Evolutionary conservation across 1,284 basidiomycete species (phyloP), one percentile per base, ranked within the genome.

Genomic region (Rhodotorula sp.): DNA sequence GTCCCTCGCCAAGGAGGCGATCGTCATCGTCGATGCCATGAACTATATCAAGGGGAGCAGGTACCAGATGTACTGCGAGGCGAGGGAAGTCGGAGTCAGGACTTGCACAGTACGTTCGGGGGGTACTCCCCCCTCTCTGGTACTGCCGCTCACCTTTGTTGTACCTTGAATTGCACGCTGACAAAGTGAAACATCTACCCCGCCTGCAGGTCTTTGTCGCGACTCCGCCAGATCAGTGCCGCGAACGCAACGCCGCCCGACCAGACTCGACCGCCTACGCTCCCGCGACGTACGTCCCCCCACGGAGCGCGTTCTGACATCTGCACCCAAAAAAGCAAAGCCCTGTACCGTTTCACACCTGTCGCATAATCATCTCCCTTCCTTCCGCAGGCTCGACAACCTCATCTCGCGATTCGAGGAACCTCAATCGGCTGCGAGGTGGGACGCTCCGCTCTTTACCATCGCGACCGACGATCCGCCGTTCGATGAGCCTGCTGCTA

Each of bases 51-150:
- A 99, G 81, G 85, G 83, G 1, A 97, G 94, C 80, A 87, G 96
- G 52, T 99, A 99, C 81, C 96, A 99, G 83, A 90, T 98, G 83
- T 97, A 97, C 82, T 98, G 95, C 79, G 92, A 92, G 0, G 94
- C 94, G 5, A 85, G 94, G 60, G 96, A 98, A 81, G 87, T 90
- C 70, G 91, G 90, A 76, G 84, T 93, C 48, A 85, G 94, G 39
- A 89, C 92, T 12, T 92, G 91, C 80, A 97, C 95, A 64, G 93
- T 96, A 80, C 80, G 91, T 85, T 39, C 34, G 34, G 5, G 34
- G 34, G 34, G 34, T 34, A 34, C 34, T 34, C 34, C 34, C 34
- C 34, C 6, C 34, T 34, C 34, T 34, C 34, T 34, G 34, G 34
- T 7, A 34, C 34, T 34, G 34, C 34, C 34, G 34, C 34, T 34